Conservation (phyloP, 2,329 filamentous ascomycete species). For the Rachicladosporium sp. region DNA sequence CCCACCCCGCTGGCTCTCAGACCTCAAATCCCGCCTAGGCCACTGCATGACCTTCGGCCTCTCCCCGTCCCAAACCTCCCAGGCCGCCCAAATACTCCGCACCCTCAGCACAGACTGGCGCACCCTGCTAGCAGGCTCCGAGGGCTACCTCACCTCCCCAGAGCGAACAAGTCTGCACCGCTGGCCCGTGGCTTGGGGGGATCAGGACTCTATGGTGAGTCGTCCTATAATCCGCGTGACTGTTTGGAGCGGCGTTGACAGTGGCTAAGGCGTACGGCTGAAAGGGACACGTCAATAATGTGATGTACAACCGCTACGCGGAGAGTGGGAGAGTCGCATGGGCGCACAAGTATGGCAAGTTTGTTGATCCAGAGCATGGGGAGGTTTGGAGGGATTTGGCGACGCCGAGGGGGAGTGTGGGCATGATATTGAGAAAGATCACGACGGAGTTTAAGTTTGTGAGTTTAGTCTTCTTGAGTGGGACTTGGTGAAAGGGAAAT, state of each 20-base stretch:
- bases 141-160: constrained; percentile 59
- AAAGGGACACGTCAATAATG: constrained; percentile 70
- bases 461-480: too few species aligned
- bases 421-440: constrained; percentile 69
- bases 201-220: constrained; percentile 57
- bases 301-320: constrained; percentile 70
- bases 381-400: constrained; percentile 58
- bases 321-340: constrained; percentile 73
- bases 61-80: constrained; percentile 41
- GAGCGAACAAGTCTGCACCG: constrained; percentile 50
- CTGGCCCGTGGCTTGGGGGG: constrained; percentile 67
- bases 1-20: constrained; percentile 56
- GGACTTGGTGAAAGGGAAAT: too few species aligned
- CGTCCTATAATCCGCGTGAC: not conserved
- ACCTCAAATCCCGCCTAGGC: constrained; percentile 54
- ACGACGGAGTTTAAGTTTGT: constrained; percentile 82
- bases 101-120: constrained; percentile 57
- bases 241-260: not conserved
- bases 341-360: constrained; percentile 54
- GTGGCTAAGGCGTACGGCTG: constrained; percentile 5
- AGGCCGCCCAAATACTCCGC: constrained; percentile 48
- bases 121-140: constrained; percentile 56
- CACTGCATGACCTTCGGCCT: constrained; percentile 67
- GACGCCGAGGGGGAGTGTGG: constrained; percentile 47
- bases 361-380: constrained; percentile 49